Evolutionary conservation across 108 stramenopile genomes (phyloP), one percentile per base, ranked within the genome.

Genomic region (Skeletonema costatum): DNA sequence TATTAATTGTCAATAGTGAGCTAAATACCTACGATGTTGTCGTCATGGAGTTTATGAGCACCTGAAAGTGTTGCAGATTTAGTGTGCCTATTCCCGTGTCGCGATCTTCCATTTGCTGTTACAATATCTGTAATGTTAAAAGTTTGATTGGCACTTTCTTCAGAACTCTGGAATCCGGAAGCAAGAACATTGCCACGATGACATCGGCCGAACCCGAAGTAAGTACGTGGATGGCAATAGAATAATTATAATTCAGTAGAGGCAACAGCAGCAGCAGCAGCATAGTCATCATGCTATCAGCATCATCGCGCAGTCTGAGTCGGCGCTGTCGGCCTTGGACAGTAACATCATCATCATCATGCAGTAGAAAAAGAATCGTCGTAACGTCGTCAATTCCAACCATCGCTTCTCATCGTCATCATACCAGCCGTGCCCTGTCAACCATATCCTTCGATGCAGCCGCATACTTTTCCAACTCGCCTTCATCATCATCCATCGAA

Each of bases 391-490:
- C 36, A 39, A 33, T 41, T 8, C 64, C 64, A 19, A 42, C 3
- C 35, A 36, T 29, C n/a, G 19, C 5, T 14, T 42, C 39, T n/a
- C 41, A 12, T 13, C 6, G 5, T 33, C 9, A 29, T 21, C 39
- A n/a, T 4, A 6, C 1, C 32, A 14, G 12, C 30, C 31, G 48
- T 66, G 48, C 65, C 29, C 50, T 58, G 33, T 66, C 64, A 13
- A 66, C 74, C 2, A 74, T 74, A 25, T 58, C 65, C 19, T 66
- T 74, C 32, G 74, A 66, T 66, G 44, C 30, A 17, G 46, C 38
- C 25, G 35, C 66, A 48, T 64, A 63, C 31, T 39, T 41, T 25
- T 48, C 72, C 42, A 73, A 33, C 64, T 67, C 58, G 42, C 36
- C 58, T 51, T 69, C 44, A 2, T 46, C 46, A 31, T 5, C 41